Evolutionary conservation across 768 basidiomycete species (phyloP), one percentile per base, ranked within the genome.

Genomic region (Phlebiopsis flavidoalba): DNA sequence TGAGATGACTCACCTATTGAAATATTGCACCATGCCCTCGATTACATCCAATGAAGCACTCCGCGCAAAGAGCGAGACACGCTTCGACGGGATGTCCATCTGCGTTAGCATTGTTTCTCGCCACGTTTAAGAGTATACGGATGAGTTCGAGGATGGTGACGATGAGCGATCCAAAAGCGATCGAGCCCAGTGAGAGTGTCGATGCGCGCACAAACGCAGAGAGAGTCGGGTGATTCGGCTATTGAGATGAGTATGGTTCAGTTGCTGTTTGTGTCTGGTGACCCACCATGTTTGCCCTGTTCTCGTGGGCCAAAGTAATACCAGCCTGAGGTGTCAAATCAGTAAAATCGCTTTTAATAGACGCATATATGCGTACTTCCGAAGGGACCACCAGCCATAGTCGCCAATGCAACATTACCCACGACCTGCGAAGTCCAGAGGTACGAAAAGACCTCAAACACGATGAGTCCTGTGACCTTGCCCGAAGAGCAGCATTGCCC

Each of bases 381-480:
- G 65, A 83, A 90, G 3, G 86, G 83, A 26, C 93, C 91, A 37
- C 91, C 91, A 7, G 90, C 89, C 33, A 93, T 81, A 3, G 90
- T 92, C 35, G 89, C 83, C 22, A 93, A 78, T 0, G 89, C 80
- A 45, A 93, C 84, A 65, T 93, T 93, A 35, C 82, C 85, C 53
- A 91, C 83, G 47, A 92, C 89, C 73, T 91, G 89, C 0, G 88
- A 90, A 17, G 85, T 87, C 93, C 91, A 94, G 21, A 92, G 77
- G 76, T 86, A 94, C n/a, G 87, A 87, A 71, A 93, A 93, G 0
- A 86, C 84, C 62, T 84, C 83, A 66, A 82, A 94, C 72, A 93
- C 84, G 57, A 92, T 80, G 12, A 93, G 75, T 2, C 93, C 91
- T 0, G 89, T 82, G 48, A 93, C 91, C 69, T 84, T 93, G 14